Conservation (phyloP, 148 eudicot genomes). For the Vaccinium corymbosum region DNA sequence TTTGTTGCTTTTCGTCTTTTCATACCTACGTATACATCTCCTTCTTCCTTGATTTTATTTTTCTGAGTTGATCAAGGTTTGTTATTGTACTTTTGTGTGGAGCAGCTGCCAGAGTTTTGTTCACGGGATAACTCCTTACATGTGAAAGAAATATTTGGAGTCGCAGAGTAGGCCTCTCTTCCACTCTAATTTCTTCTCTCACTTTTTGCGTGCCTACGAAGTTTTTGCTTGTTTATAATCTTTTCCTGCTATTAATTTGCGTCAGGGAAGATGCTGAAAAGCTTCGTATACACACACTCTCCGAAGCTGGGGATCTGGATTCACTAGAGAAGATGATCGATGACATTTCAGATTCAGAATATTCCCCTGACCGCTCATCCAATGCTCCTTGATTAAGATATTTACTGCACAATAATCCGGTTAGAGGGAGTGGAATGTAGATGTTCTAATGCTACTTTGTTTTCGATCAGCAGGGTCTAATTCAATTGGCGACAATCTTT, state of each 20-base stretch:
- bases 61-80: constrained; percentile 15
- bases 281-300: constrained; percentile 58
- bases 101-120: constrained; percentile 83
- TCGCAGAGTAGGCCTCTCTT: constrained; percentile 72
- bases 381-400: constrained; percentile 18
- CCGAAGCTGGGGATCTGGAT: constrained; percentile 70
- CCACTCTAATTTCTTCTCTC: constrained; percentile 13
- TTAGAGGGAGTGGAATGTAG: neutral
- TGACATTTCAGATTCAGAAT: constrained; percentile 41
- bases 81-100: constrained; percentile 16
- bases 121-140: constrained; percentile 65
- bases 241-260: constrained; percentile 3
- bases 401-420: neutral
- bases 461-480: neutral
- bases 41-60: neutral
- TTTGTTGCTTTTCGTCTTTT: neutral
- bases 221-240: neutral
- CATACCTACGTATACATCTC: no score
- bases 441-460: neutral
- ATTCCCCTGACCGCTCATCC: constrained; percentile 26
- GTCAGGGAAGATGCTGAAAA: constrained; percentile 86
- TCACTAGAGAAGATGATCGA: constrained; percentile 70
- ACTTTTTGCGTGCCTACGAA: neutral
- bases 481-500: neutral
- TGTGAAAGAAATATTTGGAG: constrained; percentile 90